These are phyloP conservation scores for Colletotrichum plurivorum DNA, from an alignment of 2,329 filamentous ascomycete species.

Conservation along the genomic window DNA sequence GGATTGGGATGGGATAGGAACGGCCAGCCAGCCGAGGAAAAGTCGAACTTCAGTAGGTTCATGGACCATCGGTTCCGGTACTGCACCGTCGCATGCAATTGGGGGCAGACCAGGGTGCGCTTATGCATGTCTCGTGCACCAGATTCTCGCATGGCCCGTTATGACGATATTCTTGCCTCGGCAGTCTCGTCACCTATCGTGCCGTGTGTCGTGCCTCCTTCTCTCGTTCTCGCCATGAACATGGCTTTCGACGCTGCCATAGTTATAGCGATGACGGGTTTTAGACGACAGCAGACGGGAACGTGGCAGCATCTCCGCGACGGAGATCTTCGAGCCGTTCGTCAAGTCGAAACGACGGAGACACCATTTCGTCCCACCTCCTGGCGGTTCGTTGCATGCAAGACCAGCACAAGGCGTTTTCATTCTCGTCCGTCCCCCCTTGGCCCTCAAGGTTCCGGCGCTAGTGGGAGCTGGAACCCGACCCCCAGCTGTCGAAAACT, in stretches of 20 bases:
- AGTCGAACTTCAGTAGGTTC: neutral
- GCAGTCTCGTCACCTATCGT: neutral
- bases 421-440: neutral
- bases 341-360: conserved; percentile 32
- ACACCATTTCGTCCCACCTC: conserved; percentile 13
- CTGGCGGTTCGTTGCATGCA: neutral
- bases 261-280: neutral
- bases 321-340: conserved; percentile 12
- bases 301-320: conserved; percentile 23
- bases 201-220: neutral
- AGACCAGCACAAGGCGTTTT: conserved; percentile 7
- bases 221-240: neutral
- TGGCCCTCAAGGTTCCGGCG: conserved; percentile 32
- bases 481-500: neutral
- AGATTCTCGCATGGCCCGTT: conserved; percentile 2
- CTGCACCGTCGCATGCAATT: conserved; percentile 4
- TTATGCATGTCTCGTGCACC: conserved; percentile 25
- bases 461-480: conserved; percentile 13
- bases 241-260: neutral
- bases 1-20: no score
- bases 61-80: neutral
- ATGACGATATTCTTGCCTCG: conserved; percentile 12
- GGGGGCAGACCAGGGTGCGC: neutral
- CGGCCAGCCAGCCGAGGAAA: neutral
- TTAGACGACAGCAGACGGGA: conserved; percentile 3